phyloP scores from a whole-genome alignment of 352 stramenopile species.

The Phytophthora pini region DNA sequence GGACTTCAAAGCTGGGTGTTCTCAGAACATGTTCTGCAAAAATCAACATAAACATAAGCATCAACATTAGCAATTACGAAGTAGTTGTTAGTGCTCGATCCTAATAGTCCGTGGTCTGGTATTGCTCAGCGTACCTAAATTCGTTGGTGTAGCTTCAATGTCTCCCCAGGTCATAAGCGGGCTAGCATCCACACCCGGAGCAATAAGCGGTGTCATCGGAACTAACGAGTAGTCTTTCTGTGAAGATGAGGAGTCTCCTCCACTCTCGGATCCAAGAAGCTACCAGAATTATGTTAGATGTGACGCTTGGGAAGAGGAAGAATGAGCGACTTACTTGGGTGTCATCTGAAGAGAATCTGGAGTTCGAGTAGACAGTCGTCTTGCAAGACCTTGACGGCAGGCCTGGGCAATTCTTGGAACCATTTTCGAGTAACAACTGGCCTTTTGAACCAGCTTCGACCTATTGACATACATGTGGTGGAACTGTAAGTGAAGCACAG shows the following conservation, averaged over 20 bases:
- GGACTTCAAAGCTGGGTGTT: slow-evolving; percentile 70
- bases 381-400: slow-evolving; percentile 41
- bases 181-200: slow-evolving; percentile 71
- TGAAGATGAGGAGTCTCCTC: slow-evolving; percentile 4
- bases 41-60: not conserved
- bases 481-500: not conserved
- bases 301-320: not conserved
- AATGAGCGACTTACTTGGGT: slow-evolving; percentile 26
- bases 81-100: too few species aligned
- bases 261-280: not conserved
- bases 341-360: slow-evolving; percentile 53
- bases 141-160: slow-evolving; percentile 82
- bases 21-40: slow-evolving; percentile 42
- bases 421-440: slow-evolving; percentile 57
- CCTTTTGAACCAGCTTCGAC: slow-evolving; percentile 19
- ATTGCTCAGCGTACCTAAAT: slow-evolving; percentile 46
- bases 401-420: slow-evolving; percentile 25
- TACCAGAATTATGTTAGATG: slow-evolving; percentile 2
- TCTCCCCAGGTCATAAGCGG: slow-evolving; percentile 88
- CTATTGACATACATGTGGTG: slow-evolving; percentile 21
- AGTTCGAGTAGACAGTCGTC: slow-evolving; percentile 79
- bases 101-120: slow-evolving; percentile 8
- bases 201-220: slow-evolving; percentile 82
- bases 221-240: slow-evolving; percentile 58
- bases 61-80: too few species aligned